Conservation (phyloP, 2,329 filamentous ascomycete species). For the Parafenestella ontariensis region DNA sequence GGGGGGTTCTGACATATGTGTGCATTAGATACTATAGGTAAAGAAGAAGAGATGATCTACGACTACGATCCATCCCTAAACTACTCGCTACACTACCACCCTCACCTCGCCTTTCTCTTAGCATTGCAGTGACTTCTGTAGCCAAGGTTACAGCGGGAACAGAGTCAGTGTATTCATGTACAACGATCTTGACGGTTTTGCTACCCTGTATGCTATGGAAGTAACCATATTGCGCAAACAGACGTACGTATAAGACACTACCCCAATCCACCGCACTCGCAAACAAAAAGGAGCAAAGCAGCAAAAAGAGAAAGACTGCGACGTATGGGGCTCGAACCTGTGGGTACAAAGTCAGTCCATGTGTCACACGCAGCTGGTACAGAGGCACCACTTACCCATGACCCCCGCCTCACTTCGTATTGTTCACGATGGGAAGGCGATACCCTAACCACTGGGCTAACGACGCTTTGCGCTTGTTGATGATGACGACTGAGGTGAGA, state of each 20-base stretch:
- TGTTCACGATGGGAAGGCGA: conserved; percentile 45
- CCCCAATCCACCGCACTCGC: not conserved
- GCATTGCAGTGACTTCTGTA: no score
- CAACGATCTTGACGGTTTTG: no score
- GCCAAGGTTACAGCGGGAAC: no score
- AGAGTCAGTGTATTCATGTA: no score
- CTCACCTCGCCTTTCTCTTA: no score
- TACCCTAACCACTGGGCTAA: conserved; percentile 50
- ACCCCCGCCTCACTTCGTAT: conserved; percentile 32
- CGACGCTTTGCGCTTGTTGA: conserved; percentile 24
- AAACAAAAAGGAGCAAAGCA: not conserved
- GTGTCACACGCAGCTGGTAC: not conserved
- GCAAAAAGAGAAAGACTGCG: conserved; percentile 3
- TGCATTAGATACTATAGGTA: no score
- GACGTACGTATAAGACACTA: not conserved
- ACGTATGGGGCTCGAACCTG: conserved; percentile 27
- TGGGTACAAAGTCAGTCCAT: not conserved
- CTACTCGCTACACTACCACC: no score
- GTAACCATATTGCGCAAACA: no score
- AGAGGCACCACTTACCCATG: conserved; percentile 22
- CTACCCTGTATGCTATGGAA: no score
- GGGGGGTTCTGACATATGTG: no score
- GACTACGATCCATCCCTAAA: no score
- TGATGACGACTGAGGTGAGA: not conserved
- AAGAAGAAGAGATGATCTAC: no score